Percentiles rank a stretch among this genome's conserved stretches.
Evolutionary conservation across 2,329 filamentous ascomycete species (phyloP).

Genomic region (Hymenoscyphus repandus): DNA sequence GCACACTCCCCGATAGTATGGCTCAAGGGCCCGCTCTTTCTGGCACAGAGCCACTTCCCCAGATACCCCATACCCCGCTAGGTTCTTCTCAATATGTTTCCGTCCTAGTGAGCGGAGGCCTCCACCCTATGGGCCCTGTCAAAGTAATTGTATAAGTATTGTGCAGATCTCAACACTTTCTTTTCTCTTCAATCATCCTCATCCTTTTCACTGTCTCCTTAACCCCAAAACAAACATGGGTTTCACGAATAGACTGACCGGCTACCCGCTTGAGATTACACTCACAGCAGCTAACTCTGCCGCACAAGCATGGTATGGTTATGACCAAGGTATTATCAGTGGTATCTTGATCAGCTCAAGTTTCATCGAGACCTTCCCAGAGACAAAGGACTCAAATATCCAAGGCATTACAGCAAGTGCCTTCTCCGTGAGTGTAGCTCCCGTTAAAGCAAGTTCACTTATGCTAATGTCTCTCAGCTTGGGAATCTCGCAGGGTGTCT

Average conservation of each 20-base stretch:
- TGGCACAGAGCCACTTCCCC: too few relatives aligned
- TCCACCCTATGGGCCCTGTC: too few relatives aligned
- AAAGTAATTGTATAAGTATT: too few relatives aligned
- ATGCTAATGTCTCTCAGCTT: slow-evolving; percentile 8
- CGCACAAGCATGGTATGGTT: slow-evolving; percentile 32
- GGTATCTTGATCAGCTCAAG: slow-evolving; percentile 62
- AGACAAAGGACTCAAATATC: slow-evolving; percentile 32
- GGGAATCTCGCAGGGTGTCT: slow-evolving; percentile 18
- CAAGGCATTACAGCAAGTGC: slow-evolving; percentile 41
- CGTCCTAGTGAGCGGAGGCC: too few relatives aligned
- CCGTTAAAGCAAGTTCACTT: neutral
- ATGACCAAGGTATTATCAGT: slow-evolving; percentile 67
- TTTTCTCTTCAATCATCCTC: too few relatives aligned
- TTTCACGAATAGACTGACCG: slow-evolving; percentile 2
- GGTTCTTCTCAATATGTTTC: too few relatives aligned
- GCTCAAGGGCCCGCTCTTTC: too few relatives aligned
- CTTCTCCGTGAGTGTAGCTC: slow-evolving; percentile 34
- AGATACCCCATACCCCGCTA: too few relatives aligned
- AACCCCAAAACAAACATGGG: neutral
- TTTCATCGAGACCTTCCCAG: slow-evolving; percentile 49
- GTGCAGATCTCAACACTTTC: too few relatives aligned
- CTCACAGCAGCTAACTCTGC: slow-evolving; percentile 14
- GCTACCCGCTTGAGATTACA: slow-evolving; percentile 7
- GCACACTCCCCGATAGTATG: too few relatives aligned
- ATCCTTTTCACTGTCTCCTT: neutral